Base-by-base conservation (phyloP, 805 yeast species). In the Metschnikowia anglica region DNA sequence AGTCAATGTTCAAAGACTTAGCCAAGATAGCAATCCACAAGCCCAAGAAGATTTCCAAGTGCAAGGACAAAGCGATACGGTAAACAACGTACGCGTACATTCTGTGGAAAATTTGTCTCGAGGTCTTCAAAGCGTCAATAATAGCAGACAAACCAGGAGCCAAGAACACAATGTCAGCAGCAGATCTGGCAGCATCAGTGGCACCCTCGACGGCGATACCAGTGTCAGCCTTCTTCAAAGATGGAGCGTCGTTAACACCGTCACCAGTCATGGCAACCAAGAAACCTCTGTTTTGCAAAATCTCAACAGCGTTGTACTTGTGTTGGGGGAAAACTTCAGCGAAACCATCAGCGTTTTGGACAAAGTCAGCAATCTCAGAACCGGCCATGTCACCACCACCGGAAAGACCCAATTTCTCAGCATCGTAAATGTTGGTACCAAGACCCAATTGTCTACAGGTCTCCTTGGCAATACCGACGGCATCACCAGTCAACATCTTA, bases 141-240 rank as follows among this genome's bases (percentile, higher is more conserved):
- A 88, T 88, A 62, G 96, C 93, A 74, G 93, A 85, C 66, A 87
- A 79, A 86, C 95, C 95, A 56, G 95, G 95, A 60, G 95, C 95
- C 60, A 87, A 53, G 65, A 88, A 88, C 68, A 88, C 96, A 73
- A 88, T 88, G 76, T 88, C 96, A 63, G 96, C 90, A 73, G 96
- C 96, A 62, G 95, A 87, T 78, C 93, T 83, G 58, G 96, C 96
- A 72, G 95, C 91, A 76, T 88, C 96, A 59, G 96, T 85, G 63
- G 96, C 90, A 83, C 96, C 96, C 78, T 88, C 96, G 71, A 88
- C 96, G 65, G 97, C 97, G 78, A 89, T 89, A 84, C 97, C 97
- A 51, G 75, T 70, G 62, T 70, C 75, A 55, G 70, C 95, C 81
- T 88, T 88, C 88, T 88, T 88, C 75, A 88, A 81, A 55, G 96